Base-by-base conservation (phyloP, 192 early-diverging fungal genomes). In the Coemansia erecta region DNA sequence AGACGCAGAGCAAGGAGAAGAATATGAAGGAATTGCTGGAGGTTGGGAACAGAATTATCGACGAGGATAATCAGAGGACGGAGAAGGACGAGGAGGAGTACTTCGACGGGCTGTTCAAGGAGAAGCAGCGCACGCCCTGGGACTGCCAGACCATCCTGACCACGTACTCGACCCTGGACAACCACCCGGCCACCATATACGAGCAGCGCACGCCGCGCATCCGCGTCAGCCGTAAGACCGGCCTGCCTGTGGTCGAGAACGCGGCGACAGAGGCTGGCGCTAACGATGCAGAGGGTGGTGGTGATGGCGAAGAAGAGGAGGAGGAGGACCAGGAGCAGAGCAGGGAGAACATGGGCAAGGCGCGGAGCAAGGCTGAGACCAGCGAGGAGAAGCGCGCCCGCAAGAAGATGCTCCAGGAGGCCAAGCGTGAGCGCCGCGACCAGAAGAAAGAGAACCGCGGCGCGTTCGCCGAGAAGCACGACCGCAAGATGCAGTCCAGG, bases 141-240 rank as follows among this genome's bases (percentile, higher is more conserved):
- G 96, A 98, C 83, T 89, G 89, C 58, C 89, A 98, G 79, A 89
- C 90, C 22, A 87, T 98, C 21, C 68, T 95, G 33, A 87, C 86
- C 39, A 95, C 92, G 3, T 94, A 95, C 74, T 92, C 93, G 44
- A 96, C 94, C 72, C 83, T 95, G 57, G 94, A 97, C 67, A 97
- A 98, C 71, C 90, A 92, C 55, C 94, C 96, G 5, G 74, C 79
- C 26, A 66, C 91, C 41, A 95, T 98, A 66, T 72, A 81, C 37
- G 92, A 94, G 65, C 77, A 72, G 23, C 33, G 66, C 56, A 26
- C 81, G 62, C 70, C 85, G 64, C 63, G 89, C 42, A 80, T 91
- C 67, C 81, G 77, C 46, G 84, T 91, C 57, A 84, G 85, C 70
- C 82, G 82, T 60, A 89, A 86, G 78, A 85, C 86, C 0, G 88